A percentile compares a stretch with the other conserved stretches of the same genome.
Evolutionary conservation across 805 yeast species (phyloP).

Genomic region (Hanseniaspora taiwanica): DNA sequence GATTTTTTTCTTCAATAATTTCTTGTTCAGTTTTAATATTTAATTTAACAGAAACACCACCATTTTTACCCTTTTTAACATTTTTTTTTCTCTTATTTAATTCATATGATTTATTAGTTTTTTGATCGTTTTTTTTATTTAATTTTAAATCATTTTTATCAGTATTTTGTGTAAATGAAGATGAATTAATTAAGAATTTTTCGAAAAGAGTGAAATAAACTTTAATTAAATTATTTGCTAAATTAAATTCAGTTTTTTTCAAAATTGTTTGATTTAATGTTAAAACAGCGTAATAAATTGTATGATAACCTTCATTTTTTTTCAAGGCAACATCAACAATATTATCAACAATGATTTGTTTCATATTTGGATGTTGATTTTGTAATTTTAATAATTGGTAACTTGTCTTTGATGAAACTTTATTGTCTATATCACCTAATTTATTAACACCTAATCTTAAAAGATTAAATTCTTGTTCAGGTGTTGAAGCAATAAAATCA

Average conservation of each 20-base stretch:
- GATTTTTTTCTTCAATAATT: slow-evolving; percentile 61
- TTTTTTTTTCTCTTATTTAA: slow-evolving; percentile 58
- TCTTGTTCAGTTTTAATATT: slow-evolving; percentile 51
- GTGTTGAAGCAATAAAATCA: slow-evolving; percentile 69
- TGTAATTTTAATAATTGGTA: slow-evolving; percentile 65
- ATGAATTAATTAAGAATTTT: slow-evolving; percentile 41
- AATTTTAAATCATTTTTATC: slow-evolving; percentile 25
- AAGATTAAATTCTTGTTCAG: slow-evolving; percentile 92
- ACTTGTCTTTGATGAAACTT: slow-evolving; percentile 82
- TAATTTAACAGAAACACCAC: slow-evolving; percentile 63
- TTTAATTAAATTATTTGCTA: slow-evolving; percentile 72
- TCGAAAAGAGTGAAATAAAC: slow-evolving; percentile 82
- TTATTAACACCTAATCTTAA: slow-evolving; percentile 84
- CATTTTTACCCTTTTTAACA: slow-evolving; percentile 73
- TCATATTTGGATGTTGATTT: slow-evolving; percentile 95
- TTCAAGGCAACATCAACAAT: slow-evolving; percentile 71
- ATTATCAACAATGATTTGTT: slow-evolving; percentile 60
- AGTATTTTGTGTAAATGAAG: slow-evolving; percentile 25
- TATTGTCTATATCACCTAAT: slow-evolving; percentile 83
- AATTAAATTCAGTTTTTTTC: slow-evolving; percentile 58
- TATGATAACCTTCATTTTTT: slow-evolving; percentile 67
- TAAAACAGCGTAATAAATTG: slow-evolving; percentile 75
- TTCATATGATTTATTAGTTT: slow-evolving; percentile 29
- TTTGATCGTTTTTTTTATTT: slow-evolving; percentile 2
- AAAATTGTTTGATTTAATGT: slow-evolving; percentile 89